Conservation (phyloP, 2,329 filamentous ascomycete species). For the Chaetothyriales sp. region DNA sequence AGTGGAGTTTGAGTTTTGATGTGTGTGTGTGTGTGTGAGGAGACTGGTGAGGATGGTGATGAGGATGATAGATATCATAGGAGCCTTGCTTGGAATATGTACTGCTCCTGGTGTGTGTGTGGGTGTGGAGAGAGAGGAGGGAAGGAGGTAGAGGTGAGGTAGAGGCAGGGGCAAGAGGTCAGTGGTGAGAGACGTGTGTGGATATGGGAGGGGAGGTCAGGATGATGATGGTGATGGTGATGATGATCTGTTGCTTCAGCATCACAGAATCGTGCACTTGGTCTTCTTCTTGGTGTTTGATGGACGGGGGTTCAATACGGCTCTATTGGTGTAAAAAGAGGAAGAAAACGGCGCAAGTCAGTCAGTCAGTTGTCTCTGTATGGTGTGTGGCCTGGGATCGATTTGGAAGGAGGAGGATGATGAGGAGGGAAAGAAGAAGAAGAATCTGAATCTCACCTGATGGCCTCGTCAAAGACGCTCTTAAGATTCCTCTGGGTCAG, state of each 20-base stretch:
- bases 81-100: background rate
- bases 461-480: conserved; percentile 97
- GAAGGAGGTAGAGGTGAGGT: background rate
- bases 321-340: conserved; percentile 19
- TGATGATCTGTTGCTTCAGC: background rate
- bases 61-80: background rate
- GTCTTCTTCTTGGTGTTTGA: conserved; percentile 30
- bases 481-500: conserved; percentile 93
- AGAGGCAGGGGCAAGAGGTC: background rate
- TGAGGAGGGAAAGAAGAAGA: too few species aligned
- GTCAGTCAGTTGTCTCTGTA: conserved; percentile 2
- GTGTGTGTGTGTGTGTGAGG: too few species aligned
- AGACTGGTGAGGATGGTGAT: too few species aligned
- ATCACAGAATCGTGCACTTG: conserved; percentile 32
- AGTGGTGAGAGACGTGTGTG: background rate
- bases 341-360: background rate
- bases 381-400: too few species aligned
- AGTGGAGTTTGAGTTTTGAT: background rate
- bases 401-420: background rate
- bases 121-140: background rate
- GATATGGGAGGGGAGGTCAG: too few species aligned
- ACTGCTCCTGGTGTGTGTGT: background rate
- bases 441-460: conserved; percentile 66
- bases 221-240: too few species aligned
- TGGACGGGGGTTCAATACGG: conserved; percentile 34